phyloP scores from a whole-genome alignment of 2,329 filamentous ascomycete genomes.

The Alternaria postmessia region DNA sequence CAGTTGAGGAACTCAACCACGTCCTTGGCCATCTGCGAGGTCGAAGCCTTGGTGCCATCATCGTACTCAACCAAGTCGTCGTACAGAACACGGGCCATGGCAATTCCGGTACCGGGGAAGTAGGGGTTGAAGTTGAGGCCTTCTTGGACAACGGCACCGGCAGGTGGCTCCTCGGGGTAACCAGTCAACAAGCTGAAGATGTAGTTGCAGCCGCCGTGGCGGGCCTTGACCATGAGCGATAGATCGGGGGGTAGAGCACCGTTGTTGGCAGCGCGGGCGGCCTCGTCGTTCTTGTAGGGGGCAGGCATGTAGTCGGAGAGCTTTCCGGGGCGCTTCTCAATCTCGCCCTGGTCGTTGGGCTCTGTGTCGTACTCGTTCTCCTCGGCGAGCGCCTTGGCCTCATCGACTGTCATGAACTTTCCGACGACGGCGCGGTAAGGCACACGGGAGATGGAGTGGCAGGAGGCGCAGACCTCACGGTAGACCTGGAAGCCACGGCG shows the following conservation, averaged over 20 bases:
- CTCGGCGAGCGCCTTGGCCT: slow-evolving; percentile 96
- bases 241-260: slow-evolving; percentile 97
- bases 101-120: slow-evolving; percentile 98
- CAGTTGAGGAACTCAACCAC: slow-evolving; percentile 99
- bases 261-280: slow-evolving; percentile 96
- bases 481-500: slow-evolving; percentile 99
- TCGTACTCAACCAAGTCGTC: slow-evolving; percentile 98
- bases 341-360: slow-evolving; percentile 97
- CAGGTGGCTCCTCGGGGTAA: slow-evolving; percentile 95
- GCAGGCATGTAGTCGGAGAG: slow-evolving; percentile 94
- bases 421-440: slow-evolving; percentile 94
- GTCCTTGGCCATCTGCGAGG: slow-evolving; percentile 99
- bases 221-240: slow-evolving; percentile 95
- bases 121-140: slow-evolving; percentile 99
- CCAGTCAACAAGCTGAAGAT: slow-evolving; percentile 97
- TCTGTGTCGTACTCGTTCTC: slow-evolving; percentile 99
- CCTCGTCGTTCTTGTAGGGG: slow-evolving; percentile 99
- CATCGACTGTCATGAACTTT: slow-evolving; percentile 91
- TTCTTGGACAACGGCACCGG: slow-evolving; percentile 82
- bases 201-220: slow-evolving; percentile 98
- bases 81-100: slow-evolving; percentile 98
- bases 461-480: slow-evolving; percentile 96
- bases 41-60: slow-evolving; percentile 90
- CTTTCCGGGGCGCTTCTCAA: slow-evolving; percentile 98
- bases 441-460: slow-evolving; percentile 94